Percentiles rank a stretch among this genome's conserved stretches.
phyloP scores from a whole-genome alignment of 306 rosid genomes.

The Dicorynia guianensis region DNA sequence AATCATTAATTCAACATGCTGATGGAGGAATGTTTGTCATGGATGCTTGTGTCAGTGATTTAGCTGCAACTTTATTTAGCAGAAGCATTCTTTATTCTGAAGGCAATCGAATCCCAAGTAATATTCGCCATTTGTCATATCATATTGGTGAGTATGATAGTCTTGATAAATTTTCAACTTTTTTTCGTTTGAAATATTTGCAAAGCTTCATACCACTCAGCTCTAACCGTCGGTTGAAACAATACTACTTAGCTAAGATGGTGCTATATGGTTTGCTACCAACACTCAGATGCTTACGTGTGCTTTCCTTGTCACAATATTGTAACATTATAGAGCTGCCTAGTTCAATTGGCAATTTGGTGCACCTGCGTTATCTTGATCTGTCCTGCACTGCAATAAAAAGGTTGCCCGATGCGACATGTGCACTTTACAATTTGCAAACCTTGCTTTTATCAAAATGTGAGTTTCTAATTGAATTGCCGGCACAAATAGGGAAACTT shows the following conservation, averaged over 20 bases:
- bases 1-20: too few species aligned
- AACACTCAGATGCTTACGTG: constrained; percentile 2
- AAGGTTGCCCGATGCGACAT: neutral
- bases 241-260: neutral
- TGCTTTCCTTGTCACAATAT: neutral
- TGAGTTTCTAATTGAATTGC: neutral
- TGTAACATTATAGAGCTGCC: neutral
- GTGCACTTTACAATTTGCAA: constrained; percentile 32
- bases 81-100: too few species aligned
- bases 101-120: too few species aligned
- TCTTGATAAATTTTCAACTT: too few species aligned
- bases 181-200: too few species aligned
- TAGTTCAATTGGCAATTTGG: neutral
- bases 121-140: too few species aligned
- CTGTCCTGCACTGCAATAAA: neutral
- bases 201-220: too few species aligned
- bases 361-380: constrained; percentile 38
- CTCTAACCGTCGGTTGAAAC: neutral
- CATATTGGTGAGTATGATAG: too few species aligned
- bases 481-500: neutral
- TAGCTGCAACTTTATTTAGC: too few species aligned
- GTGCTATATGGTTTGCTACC: too few species aligned
- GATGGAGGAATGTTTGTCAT: too few species aligned
- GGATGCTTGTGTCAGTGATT: too few species aligned
- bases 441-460: constrained; percentile 16